Base-by-base conservation (phyloP, 306 rosid genomes). In the Dalbergia cochinchinensis region DNA sequence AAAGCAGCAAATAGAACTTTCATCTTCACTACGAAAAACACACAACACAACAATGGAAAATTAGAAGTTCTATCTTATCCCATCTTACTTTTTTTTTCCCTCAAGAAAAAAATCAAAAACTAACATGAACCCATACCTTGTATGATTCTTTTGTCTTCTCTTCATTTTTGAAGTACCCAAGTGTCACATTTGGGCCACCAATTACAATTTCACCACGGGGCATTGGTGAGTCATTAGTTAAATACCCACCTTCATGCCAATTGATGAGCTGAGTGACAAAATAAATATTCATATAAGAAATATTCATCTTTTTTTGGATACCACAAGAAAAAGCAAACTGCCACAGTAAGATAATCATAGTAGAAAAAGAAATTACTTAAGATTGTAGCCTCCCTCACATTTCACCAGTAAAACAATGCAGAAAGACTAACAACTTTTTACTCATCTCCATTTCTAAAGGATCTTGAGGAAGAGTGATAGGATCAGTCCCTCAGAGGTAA, bases 171-270 rank as follows among this genome's bases (percentile, higher is more conserved):
- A 90, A 93, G 85, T 93, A 93, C 57, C 98, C 98, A 34, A 91
- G 86, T 41, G 98, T 91, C 57, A 93, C 98, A 86, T 86, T 93
- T 78, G 98, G 97, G 82, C 98, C 98, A 58, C 98, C 93, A 78
- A 93, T 80, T 22, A 93, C 87, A 81, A 93, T 91, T 88, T 93
- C 98, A 76, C 98, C 97, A 14, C 98, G 98, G 51, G 98, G 89
- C 88, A 82, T 86, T 14, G 98, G 94, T 55, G 84, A 83, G 87
- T 93, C 97, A 57, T 69, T 79, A 3, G 66, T 85, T 69, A 80
- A 81, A 84, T 93, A 93, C 66, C 97, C 98, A 78, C 98, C 94
- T 88, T 93, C 98, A 26, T 92, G 83, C 98, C 98, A 93, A 79
- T 91, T 81, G 53, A 91, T 82, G 72, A 93, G 71, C 98, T 93